Evolutionary conservation across 2,329 filamentous ascomycete genomes (phyloP).

Genomic region (Emergomyces pasteurianus): DNA sequence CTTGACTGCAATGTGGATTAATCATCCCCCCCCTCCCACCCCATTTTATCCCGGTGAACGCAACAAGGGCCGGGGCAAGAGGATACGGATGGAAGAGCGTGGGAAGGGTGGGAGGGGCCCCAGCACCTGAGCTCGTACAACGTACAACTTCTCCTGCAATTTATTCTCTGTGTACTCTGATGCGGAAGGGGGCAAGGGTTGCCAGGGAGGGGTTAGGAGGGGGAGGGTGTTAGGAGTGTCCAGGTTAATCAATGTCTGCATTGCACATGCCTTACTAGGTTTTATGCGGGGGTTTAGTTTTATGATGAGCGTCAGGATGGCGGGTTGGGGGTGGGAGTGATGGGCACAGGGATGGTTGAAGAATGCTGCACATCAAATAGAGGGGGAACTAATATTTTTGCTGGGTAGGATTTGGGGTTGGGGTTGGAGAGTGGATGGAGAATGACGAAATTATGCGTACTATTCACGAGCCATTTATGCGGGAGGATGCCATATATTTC

Average conservation of each 20-base stretch:
- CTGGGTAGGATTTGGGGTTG: neutral
- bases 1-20: neutral
- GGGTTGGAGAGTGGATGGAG: neutral
- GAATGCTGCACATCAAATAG: no score
- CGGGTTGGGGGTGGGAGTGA: neutral
- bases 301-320: neutral
- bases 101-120: neutral
- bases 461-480: neutral
- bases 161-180: no score
- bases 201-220: neutral
- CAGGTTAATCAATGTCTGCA: neutral
- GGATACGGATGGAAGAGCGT: neutral
- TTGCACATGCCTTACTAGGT: neutral
- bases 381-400: neutral
- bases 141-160: neutral
- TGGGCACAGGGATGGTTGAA: neutral
- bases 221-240: no score
- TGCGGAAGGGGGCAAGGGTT: neutral
- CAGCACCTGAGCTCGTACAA: neutral
- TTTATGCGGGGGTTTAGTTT: neutral
- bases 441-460: slow-evolving; percentile 1
- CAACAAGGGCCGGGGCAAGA: neutral
- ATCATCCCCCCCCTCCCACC: neutral
- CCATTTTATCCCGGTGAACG: neutral
- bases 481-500: neutral